Base-by-base conservation (phyloP, 768 basidiomycete genomes). In the Tulasnella sp. region DNA sequence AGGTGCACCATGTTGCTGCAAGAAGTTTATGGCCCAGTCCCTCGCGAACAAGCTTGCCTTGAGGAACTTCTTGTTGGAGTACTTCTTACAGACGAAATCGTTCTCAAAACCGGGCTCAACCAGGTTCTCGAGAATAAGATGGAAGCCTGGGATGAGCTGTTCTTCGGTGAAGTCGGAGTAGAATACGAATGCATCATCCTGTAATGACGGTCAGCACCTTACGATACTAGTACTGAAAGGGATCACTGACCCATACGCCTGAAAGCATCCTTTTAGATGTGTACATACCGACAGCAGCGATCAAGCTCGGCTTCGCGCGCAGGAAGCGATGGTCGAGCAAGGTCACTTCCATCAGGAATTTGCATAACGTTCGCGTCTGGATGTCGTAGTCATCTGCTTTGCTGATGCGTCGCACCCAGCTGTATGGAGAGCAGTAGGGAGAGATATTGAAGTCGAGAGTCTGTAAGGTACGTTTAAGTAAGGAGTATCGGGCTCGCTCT, bases 341-440 rank as follows among this genome's bases (percentile, higher is more conserved):
- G 14, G 93, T 96, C 49, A 94, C 88, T 70, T 99, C 96, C 61
- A 90, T 91, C 67, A 98, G 71, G 76, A 97, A 98, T 72, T 99
- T 99, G 77, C 90, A 86, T 46, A 99, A 73, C 25, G 96, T 99
- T 61, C 96, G 77, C 12, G 96, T 99, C 68, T 97, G 94, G 66
- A 98, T 83, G 67, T 98, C 91, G 69, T 98, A 99, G 69, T 94
- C 88, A 72, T 99, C 96, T 34, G 96, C 94, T 70, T 92, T 96
- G 78, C 89, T 93, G 68, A 99, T 98, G 65, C 84, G 85, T 59
- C 96, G 81, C 78, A 98, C 92, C 94, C 96, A 98, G 68, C 87
- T 91, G 74, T 98, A 98, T 3, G 96, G 96, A 50, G 93, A 96
- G 73, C 96, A 98, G 71, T 99, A 99, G 60, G 92, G 84, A 59